phyloP scores from a whole-genome alignment of 148 eudicot species.

The Hydrangea macrophylla region DNA sequence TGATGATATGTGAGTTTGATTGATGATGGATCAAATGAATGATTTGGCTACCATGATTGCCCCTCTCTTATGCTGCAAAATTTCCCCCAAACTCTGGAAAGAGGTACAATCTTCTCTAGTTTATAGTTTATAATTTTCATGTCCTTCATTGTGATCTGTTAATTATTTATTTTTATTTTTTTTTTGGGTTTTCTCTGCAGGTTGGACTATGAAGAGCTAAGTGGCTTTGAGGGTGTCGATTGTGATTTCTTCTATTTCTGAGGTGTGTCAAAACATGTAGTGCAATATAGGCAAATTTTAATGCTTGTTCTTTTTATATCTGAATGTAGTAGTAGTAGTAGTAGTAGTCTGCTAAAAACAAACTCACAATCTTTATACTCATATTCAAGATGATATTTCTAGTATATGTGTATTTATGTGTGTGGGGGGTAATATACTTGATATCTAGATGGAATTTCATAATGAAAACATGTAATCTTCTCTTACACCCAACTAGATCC shows the following conservation, averaged over 20 bases:
- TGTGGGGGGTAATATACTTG: neutral
- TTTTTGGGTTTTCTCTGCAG: slow-evolving; percentile 1
- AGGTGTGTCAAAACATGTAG: slow-evolving; percentile 1
- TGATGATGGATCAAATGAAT: too few relatives aligned
- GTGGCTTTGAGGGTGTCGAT: slow-evolving; percentile 12
- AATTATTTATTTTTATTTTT: neutral
- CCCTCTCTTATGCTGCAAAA: neutral
- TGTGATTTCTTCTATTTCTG: neutral
- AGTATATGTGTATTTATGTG: neutral
- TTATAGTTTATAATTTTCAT: neutral
- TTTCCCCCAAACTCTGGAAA: neutral
- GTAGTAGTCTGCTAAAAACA: neutral
- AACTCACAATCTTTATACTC: neutral
- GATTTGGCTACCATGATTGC: neutral
- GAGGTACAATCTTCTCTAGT: neutral
- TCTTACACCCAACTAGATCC: neutral
- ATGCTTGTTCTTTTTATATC: neutral
- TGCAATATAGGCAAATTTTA: neutral
- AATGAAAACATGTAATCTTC: neutral
- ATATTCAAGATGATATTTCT: neutral
- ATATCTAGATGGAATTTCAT: neutral
- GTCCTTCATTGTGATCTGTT: neutral
- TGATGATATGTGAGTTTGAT: too few relatives aligned
- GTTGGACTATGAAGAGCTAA: neutral
- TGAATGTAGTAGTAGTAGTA: neutral